These are phyloP conservation scores for Lolium rigidum DNA, from an alignment of 176 grass and related monocot species.

Conservation along the genomic window DNA sequence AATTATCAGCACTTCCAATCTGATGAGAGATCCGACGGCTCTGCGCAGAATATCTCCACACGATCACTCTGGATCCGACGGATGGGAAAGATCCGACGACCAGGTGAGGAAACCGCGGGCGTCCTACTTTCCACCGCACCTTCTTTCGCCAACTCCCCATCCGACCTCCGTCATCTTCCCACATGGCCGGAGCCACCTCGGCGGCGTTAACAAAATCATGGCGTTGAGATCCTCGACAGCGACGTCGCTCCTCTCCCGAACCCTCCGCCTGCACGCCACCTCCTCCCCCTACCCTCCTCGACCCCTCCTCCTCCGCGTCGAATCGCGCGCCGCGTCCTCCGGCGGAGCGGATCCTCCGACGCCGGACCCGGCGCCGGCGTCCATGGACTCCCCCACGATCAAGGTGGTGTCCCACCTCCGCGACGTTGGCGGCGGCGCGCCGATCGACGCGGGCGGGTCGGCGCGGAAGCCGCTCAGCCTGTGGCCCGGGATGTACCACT, in stretches of 20 bases:
- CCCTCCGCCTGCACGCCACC: conserved; percentile 32
- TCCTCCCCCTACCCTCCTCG: not conserved
- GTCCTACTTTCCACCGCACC: conserved; percentile 19
- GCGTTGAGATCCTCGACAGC: conserved; percentile 11
- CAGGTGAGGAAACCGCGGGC: conserved; percentile 2
- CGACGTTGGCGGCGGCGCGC: not conserved
- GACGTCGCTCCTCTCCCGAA: conserved; percentile 41
- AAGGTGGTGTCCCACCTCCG: conserved; percentile 48
- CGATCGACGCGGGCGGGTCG: conserved; percentile 75
- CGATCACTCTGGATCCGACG: not conserved
- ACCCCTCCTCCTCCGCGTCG: not conserved
- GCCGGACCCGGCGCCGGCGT: not conserved
- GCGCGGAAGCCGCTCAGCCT: conserved; percentile 84
- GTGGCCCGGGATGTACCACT: conserved; percentile 99
- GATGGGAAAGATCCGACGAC: not conserved
- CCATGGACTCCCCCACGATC: conserved; percentile 68
- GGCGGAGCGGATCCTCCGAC: conserved; percentile 38
- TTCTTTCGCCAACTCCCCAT: no score
- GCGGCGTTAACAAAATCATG: not conserved
- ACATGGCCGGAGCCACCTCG: conserved; percentile 34
- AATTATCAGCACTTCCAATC: no score
- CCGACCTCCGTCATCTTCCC: not conserved
- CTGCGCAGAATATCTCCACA: no score
- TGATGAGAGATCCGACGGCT: not conserved
- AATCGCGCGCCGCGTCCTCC: not conserved